Conservation (phyloP, 192 early-diverging fungal species). For the Coemansia sp. region DNA sequence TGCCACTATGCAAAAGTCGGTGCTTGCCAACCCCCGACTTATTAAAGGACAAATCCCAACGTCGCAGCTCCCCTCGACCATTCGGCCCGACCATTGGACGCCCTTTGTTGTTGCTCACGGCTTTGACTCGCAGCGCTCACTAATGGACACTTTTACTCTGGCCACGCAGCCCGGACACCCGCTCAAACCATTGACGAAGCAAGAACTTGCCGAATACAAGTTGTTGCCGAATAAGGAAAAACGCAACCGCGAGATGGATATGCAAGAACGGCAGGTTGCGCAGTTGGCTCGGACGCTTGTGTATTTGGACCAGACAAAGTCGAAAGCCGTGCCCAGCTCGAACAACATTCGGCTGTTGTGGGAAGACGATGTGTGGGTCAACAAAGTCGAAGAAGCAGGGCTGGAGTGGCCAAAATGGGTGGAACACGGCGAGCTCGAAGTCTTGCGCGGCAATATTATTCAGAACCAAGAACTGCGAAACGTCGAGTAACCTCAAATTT, state of each 20-base stretch:
- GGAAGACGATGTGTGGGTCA: conserved; percentile 35
- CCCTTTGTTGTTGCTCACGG: conserved; percentile 48
- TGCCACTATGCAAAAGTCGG: conserved; percentile 29
- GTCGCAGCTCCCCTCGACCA: conserved; percentile 25
- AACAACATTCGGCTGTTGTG: conserved; percentile 26
- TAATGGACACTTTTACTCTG: conserved; percentile 22
- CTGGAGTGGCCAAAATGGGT: conserved; percentile 43
- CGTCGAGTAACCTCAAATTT: not conserved
- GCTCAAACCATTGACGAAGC: conserved; percentile 7
- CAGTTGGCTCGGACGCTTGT: conserved; percentile 44
- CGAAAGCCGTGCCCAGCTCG: conserved; percentile 4
- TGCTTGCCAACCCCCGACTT: conserved; percentile 19
- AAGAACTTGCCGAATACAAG: conserved; percentile 1
- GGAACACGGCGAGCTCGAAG: conserved; percentile 34
- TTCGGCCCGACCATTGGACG: conserved; percentile 54
- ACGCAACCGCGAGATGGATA: conserved; percentile 39
- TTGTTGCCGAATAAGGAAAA: conserved; percentile 25
- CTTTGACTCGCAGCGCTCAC: conserved; percentile 24
- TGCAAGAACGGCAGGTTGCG: conserved; percentile 40
- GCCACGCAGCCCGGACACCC: conserved; percentile 34
- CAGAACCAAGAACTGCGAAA: conserved; percentile 32
- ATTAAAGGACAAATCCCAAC: conserved; percentile 37
- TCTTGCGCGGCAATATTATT: conserved; percentile 48
- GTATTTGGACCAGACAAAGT: conserved; percentile 29
- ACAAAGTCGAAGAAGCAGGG: conserved; percentile 23